Conservation (phyloP, 768 basidiomycete species). For the Mycena indigotica region DNA sequence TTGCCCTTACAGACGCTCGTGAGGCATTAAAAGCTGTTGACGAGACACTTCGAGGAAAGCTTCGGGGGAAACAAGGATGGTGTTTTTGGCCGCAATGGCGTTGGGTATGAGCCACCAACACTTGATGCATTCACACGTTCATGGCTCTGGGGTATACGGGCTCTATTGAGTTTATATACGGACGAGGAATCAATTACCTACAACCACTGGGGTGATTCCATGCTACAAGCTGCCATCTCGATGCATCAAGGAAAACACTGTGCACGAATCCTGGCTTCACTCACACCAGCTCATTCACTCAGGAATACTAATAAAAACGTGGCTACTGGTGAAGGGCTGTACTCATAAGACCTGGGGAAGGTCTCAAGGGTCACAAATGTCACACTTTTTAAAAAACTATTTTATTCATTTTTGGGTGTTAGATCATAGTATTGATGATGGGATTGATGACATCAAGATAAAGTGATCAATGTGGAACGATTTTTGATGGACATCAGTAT, state of each 20-base stretch:
- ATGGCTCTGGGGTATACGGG: conserved; percentile 11
- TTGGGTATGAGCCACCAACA: conserved; percentile 18
- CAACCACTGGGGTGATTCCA: conserved; percentile 14
- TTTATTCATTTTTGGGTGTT: too few relatives aligned
- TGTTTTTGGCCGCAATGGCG: conserved; percentile 8
- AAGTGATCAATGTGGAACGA: too few relatives aligned
- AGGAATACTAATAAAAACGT: too few relatives aligned
- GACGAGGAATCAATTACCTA: conserved; percentile 1
- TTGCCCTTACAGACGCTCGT: too few relatives aligned
- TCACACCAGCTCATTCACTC: too few relatives aligned
- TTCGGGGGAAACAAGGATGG: conserved; percentile 1
- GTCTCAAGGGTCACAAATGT: too few relatives aligned
- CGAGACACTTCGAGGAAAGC: conserved; percentile 5
- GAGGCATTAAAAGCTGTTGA: background rate
- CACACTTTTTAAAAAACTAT: too few relatives aligned
- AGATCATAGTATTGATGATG: too few relatives aligned
- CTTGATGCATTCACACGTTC: conserved; percentile 8
- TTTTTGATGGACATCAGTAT: too few relatives aligned
- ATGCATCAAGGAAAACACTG: conserved; percentile 3
- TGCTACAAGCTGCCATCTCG: conserved; percentile 2
- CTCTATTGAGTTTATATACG: conserved; percentile 14
- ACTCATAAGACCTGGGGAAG: too few relatives aligned
- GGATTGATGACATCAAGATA: too few relatives aligned
- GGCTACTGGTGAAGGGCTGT: too few relatives aligned
- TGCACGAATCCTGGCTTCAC: background rate